A percentile compares a stretch with the other conserved stretches of the same genome.
phyloP scores from a whole-genome alignment of 176 grass and related monocot genomes.

The Zizania latifolia region DNA sequence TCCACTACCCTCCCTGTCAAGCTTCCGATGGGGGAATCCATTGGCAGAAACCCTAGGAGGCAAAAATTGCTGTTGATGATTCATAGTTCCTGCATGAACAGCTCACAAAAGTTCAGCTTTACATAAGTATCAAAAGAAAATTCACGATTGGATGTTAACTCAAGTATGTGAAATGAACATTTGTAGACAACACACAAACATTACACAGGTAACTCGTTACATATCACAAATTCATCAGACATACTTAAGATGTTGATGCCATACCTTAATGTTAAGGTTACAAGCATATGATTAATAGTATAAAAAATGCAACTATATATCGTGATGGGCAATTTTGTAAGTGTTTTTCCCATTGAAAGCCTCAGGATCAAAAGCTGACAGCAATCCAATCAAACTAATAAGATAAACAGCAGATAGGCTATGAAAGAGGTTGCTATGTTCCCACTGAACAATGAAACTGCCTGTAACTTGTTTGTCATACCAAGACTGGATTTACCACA shows the following conservation, averaged over 20 bases:
- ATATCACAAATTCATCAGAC: background rate
- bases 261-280: background rate
- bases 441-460: background rate
- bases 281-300: too few relatives aligned
- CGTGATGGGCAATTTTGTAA: background rate
- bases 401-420: background rate
- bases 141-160: background rate
- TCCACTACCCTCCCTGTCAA: constrained; percentile 57
- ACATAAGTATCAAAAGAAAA: background rate
- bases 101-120: too few relatives aligned
- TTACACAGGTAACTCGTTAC: background rate
- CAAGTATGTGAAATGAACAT: background rate
- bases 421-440: background rate
- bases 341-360: background rate
- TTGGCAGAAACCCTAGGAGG: constrained; percentile 49
- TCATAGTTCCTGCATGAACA: constrained; percentile 54
- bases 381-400: background rate
- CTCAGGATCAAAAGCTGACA: background rate
- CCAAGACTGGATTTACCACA: background rate
- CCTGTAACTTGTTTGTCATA: background rate
- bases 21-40: constrained; percentile 49
- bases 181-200: background rate
- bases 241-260: background rate
- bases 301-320: background rate
- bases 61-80: constrained; percentile 51